Percentiles rank a stretch among this genome's conserved stretches.
Conservation (phyloP, 2,329 filamentous ascomycete species). For the Fusarium equiseti region DNA sequence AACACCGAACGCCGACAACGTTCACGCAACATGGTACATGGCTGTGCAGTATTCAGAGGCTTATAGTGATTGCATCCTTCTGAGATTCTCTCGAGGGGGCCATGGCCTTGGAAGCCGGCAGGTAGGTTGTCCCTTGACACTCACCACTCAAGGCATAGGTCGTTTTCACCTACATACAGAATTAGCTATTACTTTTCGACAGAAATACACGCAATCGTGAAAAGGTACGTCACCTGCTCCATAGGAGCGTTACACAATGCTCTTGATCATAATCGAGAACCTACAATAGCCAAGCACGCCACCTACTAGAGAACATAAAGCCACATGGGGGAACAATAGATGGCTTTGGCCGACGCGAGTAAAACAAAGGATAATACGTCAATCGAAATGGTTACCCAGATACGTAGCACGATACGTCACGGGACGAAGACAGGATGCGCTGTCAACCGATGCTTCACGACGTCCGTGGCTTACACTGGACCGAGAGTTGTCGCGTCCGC, state of each 20-base stretch:
- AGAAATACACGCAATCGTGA: not conserved
- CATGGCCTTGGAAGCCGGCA: not conserved
- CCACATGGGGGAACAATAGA: not conserved
- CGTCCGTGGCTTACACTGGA: constrained; percentile 20
- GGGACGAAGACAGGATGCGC: constrained; percentile 26
- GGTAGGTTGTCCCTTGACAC: not conserved
- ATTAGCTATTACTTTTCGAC: not conserved
- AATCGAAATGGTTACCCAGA: not conserved
- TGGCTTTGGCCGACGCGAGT: not conserved
- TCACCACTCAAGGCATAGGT: not conserved
- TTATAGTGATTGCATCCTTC: no score
- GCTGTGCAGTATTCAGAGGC: no score
- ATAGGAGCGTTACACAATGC: not conserved
- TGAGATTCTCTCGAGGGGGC: not conserved
- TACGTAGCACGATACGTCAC: constrained; percentile 24
- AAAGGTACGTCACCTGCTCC: not conserved
- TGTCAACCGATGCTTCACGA: constrained; percentile 28
- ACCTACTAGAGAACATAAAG: not conserved
- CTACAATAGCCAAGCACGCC: not conserved
- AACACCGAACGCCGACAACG: not conserved
- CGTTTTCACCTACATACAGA: not conserved
- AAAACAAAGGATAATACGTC: not conserved
- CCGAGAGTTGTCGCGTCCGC: constrained; percentile 10
- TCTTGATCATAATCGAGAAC: not conserved
- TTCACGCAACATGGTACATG: not conserved